phyloP scores from a whole-genome alignment of 2,329 filamentous ascomycete genomes.

The Talaromyces sp. region DNA sequence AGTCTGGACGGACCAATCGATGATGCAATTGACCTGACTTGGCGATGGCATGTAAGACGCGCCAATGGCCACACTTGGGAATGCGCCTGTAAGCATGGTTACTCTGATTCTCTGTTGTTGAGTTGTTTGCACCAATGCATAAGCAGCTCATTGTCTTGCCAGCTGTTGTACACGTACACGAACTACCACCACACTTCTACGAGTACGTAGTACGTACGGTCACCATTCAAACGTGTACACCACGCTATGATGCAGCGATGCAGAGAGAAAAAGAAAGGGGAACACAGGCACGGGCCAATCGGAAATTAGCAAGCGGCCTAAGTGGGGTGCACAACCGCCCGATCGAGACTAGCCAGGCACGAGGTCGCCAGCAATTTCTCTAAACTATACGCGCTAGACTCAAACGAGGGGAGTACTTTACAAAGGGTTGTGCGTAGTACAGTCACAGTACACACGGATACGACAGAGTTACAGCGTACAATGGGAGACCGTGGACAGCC shows the following conservation, averaged over 20 bases:
- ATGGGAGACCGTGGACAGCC: background rate
- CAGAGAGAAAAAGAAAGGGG: background rate
- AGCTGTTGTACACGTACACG: background rate
- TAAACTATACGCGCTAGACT: too few relatives aligned
- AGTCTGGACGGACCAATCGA: background rate
- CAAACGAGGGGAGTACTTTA: too few relatives aligned
- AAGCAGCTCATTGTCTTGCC: background rate
- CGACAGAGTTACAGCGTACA: background rate
- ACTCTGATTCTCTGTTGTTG: background rate
- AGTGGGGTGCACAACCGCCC: background rate
- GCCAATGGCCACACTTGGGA: background rate
- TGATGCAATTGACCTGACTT: background rate
- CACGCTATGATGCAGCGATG: background rate
- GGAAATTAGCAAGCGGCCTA: background rate
- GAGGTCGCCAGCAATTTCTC: background rate
- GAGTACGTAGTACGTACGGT: background rate
- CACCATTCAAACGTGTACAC: background rate
- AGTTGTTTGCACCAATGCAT: background rate
- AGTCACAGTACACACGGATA: background rate
- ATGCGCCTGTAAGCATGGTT: background rate
- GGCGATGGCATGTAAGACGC: background rate
- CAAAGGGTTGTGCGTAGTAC: too few relatives aligned
- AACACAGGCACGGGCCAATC: conserved; percentile 9
- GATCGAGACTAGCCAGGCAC: conserved; percentile 9
- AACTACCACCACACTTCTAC: too few relatives aligned